Evolutionary conservation across 2,329 filamentous ascomycete genomes (phyloP).

Genomic region (Lecanoromycetidae sp.): DNA sequence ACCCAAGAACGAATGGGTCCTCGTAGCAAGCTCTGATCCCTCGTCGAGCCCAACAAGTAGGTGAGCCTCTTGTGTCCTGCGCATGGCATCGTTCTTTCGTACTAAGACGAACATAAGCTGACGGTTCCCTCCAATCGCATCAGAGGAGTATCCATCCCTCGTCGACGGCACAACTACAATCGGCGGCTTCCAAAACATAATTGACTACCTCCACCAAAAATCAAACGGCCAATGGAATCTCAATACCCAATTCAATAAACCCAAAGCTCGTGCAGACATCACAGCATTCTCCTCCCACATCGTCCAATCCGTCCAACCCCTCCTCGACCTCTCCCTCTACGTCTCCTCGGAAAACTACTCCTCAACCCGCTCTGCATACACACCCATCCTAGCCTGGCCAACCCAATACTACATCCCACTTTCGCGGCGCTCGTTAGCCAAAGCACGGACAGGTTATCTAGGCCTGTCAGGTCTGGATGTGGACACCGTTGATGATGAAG

Average conservation of each 20-base stretch:
- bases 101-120: not conserved
- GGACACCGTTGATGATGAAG: conserved; percentile 34
- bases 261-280: conserved; percentile 31
- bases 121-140: not conserved
- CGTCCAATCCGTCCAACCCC: conserved; percentile 58
- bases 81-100: not conserved
- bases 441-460: conserved; percentile 56
- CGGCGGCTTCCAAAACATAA: conserved; percentile 42
- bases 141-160: conserved; percentile 47
- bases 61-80: conserved; percentile 28
- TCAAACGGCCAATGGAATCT: conserved; percentile 39
- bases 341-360: conserved; percentile 83
- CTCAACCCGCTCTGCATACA: conserved; percentile 69
- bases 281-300: conserved; percentile 54
- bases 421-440: conserved; percentile 56
- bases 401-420: conserved; percentile 78
- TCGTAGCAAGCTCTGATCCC: conserved; percentile 63
- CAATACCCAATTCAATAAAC: conserved; percentile 29
- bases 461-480: conserved; percentile 57
- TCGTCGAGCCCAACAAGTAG: conserved; percentile 58
- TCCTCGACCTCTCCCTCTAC: conserved; percentile 80
- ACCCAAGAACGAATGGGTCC: conserved; percentile 49
- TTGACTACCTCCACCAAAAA: conserved; percentile 37
- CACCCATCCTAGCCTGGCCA: conserved; percentile 68
- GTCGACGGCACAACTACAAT: conserved; percentile 43